Evolutionary conservation across 495 filamentous ascomycete genomes (phyloP), one percentile per base, ranked within the genome.

Genomic region (Chlorociboria aeruginascens): DNA sequence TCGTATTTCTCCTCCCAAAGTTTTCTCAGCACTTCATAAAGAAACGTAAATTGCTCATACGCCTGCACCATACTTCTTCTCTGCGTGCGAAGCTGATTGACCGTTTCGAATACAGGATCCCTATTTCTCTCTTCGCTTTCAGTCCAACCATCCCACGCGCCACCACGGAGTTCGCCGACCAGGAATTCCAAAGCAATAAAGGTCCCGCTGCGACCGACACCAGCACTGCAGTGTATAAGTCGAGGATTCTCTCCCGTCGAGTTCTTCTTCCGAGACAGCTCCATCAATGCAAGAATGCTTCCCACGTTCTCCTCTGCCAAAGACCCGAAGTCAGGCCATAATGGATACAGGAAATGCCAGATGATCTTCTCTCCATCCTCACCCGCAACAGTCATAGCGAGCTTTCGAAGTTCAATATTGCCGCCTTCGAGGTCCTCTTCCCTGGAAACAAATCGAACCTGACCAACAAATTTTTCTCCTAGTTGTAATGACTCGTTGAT

Each of bases 1-100:
- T 61, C 65, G 44, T 78, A 74, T 60, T 74, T 82, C 31, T 76
- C 62, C 42, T 74, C 64, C 61, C 82, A 85, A 53, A 80, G 68
- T 62, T 89, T 85, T 39, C 77, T 73, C 47, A 96, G 57, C 0
- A 95, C 86, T 56, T 86, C 79, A 66, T 99, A 97, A 37, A 99
- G 75, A 60, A 99, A 97, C 13, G 74, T 62, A 58, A 86, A 87
- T 65, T 99, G 93, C 54, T 73, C 63, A 58, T 89, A 84, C 29
- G 83, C 82, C 64, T 97, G 92, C 3, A 99, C 93, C 93, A 97
- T 99, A 62, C 82, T 85, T 76, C 86, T 86, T 33, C 93, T 72
- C 67, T 99, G 93, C 64, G 90, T 76, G 28, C 93, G 76, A 57
- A 99, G 72, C 55, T 69, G 66, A 52, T 94, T 81, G 39, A 99